Base-by-base conservation (phyloP, 768 basidiomycete species). In the Lactarius deliciosus region DNA sequence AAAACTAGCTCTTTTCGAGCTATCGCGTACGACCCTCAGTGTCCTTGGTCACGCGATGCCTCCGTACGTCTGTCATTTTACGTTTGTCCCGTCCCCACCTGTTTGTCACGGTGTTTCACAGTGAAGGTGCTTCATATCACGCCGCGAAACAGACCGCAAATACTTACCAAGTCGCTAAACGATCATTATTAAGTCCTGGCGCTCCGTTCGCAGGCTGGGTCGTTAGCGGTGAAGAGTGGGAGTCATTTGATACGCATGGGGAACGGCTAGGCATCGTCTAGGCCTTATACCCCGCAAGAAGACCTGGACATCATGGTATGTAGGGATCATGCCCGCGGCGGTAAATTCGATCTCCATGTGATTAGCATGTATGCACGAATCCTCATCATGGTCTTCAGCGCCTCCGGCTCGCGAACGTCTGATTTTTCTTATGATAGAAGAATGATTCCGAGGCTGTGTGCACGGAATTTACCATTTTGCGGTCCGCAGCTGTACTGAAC, bases 161-260 rank as follows among this genome's bases (percentile, higher is more conserved):
- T 16, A 78, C 75, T 13, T 89, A 89, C 69, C 84, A 85, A 66
- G 68, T 60, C 1, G 86, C 83, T 0, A 91, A 88, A 72, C 61
- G 69, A 8, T 72, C 72, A 3, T 77, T 92, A 30, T 68, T 80
- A 18, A 83, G 82, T 0, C 68, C 74, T 40, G 73, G 72, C 0
- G 79, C 82, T 4, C 77, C 82, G 3, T 90, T 92, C 66, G 74
- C 76, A 40, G 88, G 86, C 22, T 92, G 90, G 90, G 73, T 88
- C 47, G 75, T 64, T 25, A 86, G 83, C 61, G 88, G 87, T 3
- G 65, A 71, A 45, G 71, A 73, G 59, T 85, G 84, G 81, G 86
- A 89, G 71, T 74, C 67, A 57, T 90, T 90, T 67, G 74, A 75
- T 20, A 61, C 64, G 32, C 63, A 63, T 38, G 70, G 69, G 16